Evolutionary conservation across 768 basidiomycete genomes (phyloP), one percentile per base, ranked within the genome.

Genomic region (Mycena crocata): DNA sequence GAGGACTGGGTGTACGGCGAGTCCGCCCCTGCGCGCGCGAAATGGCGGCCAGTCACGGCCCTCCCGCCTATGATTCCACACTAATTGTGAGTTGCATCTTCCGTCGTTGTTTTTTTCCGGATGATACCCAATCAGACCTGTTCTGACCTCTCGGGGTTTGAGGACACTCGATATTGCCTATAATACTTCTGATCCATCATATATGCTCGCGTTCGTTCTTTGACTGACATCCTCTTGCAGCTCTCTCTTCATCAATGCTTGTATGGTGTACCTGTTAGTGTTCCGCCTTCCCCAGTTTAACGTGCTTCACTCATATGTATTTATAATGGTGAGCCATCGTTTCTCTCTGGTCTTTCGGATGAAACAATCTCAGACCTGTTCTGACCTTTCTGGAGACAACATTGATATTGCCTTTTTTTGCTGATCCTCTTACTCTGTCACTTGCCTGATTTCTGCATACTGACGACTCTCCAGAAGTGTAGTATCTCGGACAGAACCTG

Each of bases 91-190:
- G 72, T 73, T 32, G 34, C 57, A 32, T 67, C 71, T 72, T 52
- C 57, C 39, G 34, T n/a, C n/a, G n/a, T 40, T 59, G 9, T 46
- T 64, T 52, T 8, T 49, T 73, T 72, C 39, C 59, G 80, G 91
- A 93, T 91, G 92, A 92, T 81, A 86, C 79, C 78, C 64, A 66
- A 80, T 88, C 87, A 89, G 88, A 90, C 88, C 88, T 89, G 87
- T 89, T 88, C 88, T 86, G 87, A 85, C 74, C 67, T 72, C 76
- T 79, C 81, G n/a, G n/a, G n/a, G n/a, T n/a, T n/a, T 87, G 85
- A 83, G 84, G 87, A 88, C 73, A 85, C 85, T 76, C 69, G 68
- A 78, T 82, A 89, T 89, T 89, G 87, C 87, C 85, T 86, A 80
- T 40, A 60, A 81, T 80, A 72, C 74, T 75, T 75, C 82, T 83